Evolutionary conservation across 106 monocot genomes (phyloP).

Genomic region (Acorus gramineus): DNA sequence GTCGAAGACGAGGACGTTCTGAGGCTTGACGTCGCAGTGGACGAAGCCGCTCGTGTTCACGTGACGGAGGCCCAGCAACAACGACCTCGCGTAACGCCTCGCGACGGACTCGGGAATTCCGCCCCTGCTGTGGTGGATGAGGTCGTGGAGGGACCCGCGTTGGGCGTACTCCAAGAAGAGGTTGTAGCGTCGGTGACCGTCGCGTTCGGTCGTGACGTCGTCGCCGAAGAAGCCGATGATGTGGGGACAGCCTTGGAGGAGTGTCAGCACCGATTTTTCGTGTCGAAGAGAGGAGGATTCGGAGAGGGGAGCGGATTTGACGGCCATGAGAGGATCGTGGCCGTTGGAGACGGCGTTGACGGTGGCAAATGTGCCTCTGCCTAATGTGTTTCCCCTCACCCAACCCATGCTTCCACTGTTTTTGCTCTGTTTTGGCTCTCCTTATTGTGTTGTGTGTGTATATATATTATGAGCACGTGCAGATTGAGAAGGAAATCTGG

Average conservation of each 20-base stretch:
- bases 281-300: background rate
- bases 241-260: conserved; percentile 12
- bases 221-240: conserved; percentile 28
- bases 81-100: conserved; percentile 15
- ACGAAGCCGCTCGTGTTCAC: conserved; percentile 28
- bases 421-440: no score
- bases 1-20: conserved; percentile 18
- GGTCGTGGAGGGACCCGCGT: conserved; percentile 29
- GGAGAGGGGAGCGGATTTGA: background rate
- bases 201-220: conserved; percentile 1
- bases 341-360: no score
- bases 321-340: no score
- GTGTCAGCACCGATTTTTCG: conserved; percentile 8
- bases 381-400: no score
- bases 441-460: no score
- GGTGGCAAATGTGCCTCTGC: no score
- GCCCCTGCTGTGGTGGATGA: conserved; percentile 10
- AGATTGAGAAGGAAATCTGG: no score
- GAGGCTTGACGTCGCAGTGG: conserved; percentile 44
- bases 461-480: no score
- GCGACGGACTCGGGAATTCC: conserved; percentile 8
- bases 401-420: no score
- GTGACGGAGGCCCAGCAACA: conserved; percentile 24
- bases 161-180: conserved; percentile 38
- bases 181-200: conserved; percentile 9